Conservation (phyloP, 495 filamentous ascomycete species). For the Penicillium soppii region DNA sequence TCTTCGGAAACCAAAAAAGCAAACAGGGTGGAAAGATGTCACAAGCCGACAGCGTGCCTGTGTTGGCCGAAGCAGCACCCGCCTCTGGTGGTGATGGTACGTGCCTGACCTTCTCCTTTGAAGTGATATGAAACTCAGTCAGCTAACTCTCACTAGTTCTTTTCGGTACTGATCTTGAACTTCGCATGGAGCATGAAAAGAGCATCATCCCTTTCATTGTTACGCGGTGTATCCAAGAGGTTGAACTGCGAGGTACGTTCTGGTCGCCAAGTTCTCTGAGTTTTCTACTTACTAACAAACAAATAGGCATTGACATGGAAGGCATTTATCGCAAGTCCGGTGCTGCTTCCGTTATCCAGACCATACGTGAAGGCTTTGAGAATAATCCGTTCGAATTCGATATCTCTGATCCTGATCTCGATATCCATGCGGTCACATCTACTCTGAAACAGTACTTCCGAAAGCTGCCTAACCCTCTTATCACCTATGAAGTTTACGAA, state of each 20-base stretch:
- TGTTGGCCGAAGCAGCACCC: conserved; percentile 54
- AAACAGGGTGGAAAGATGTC: conserved; percentile 50
- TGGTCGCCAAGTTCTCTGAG: background rate
- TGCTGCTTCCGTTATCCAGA: conserved; percentile 80
- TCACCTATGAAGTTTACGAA: conserved; percentile 93
- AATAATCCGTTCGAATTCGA: conserved; percentile 69
- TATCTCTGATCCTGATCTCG: conserved; percentile 88
- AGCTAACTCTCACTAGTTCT: conserved; percentile 47
- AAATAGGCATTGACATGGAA: conserved; percentile 91
- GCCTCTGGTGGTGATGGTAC: conserved; percentile 29
- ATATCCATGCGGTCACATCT: conserved; percentile 95
- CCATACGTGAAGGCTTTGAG: conserved; percentile 88
- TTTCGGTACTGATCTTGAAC: conserved; percentile 88
- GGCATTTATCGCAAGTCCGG: conserved; percentile 98
- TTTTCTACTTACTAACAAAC: conserved; percentile 1
- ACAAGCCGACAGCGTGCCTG: conserved; percentile 54
- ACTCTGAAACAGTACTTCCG: conserved; percentile 98
- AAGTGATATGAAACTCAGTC: background rate
- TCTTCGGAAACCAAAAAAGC: conserved; percentile 61
- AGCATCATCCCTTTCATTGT: conserved; percentile 87
- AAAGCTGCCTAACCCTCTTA: conserved; percentile 84
- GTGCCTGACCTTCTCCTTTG: conserved; percentile 1
- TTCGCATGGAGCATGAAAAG: conserved; percentile 84
- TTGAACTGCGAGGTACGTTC: conserved; percentile 73
- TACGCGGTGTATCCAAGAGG: conserved; percentile 94